phyloP scores from a whole-genome alignment of 148 eudicot species.

The Silene conica region DNA sequence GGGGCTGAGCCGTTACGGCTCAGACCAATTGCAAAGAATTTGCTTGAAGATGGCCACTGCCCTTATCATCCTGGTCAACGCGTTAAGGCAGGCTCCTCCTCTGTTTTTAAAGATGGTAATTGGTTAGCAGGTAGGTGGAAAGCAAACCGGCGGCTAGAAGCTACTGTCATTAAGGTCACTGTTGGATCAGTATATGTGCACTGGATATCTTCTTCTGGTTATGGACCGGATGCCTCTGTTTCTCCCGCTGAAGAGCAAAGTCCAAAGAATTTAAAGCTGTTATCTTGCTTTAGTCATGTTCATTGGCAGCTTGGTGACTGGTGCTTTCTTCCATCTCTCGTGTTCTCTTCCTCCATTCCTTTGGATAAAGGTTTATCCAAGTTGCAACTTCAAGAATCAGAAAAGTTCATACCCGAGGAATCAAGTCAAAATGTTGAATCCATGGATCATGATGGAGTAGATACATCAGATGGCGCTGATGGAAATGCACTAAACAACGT shows the following conservation, averaged over 20 bases:
- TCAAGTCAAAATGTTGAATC: slow-evolving; percentile 36
- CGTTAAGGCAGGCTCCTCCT: slow-evolving; percentile 76
- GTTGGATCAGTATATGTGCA: slow-evolving; percentile 77
- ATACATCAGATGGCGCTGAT: slow-evolving; percentile 28
- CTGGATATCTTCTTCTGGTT: slow-evolving; percentile 97
- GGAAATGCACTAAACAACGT: slow-evolving; percentile 32
- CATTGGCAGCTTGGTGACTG: slow-evolving; percentile 98
- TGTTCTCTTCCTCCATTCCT: slow-evolving; percentile 29
- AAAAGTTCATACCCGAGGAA: slow-evolving; percentile 39
- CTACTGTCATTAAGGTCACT: slow-evolving; percentile 79
- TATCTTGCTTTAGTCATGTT: slow-evolving; percentile 85
- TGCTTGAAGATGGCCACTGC: slow-evolving; percentile 81
- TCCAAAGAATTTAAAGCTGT: slow-evolving; percentile 68
- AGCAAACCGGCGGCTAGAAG: slow-evolving; percentile 65
- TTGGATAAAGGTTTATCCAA: slow-evolving; percentile 50
- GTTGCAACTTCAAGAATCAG: slow-evolving; percentile 37
- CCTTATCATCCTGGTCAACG: slow-evolving; percentile 96
- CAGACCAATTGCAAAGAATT: slow-evolving; percentile 58
- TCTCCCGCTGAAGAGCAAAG: slow-evolving; percentile 91
- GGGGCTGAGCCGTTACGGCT: slow-evolving; percentile 89
- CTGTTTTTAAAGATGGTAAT: slow-evolving; percentile 74
- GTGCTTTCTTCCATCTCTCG: slow-evolving; percentile 66
- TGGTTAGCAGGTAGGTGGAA: slow-evolving; percentile 89
- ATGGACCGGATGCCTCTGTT: slow-evolving; percentile 79
- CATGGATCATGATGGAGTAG: slow-evolving; percentile 39